Conservation (phyloP, 2,329 filamentous ascomycete genomes). For the Elsinoe fawcettii region DNA sequence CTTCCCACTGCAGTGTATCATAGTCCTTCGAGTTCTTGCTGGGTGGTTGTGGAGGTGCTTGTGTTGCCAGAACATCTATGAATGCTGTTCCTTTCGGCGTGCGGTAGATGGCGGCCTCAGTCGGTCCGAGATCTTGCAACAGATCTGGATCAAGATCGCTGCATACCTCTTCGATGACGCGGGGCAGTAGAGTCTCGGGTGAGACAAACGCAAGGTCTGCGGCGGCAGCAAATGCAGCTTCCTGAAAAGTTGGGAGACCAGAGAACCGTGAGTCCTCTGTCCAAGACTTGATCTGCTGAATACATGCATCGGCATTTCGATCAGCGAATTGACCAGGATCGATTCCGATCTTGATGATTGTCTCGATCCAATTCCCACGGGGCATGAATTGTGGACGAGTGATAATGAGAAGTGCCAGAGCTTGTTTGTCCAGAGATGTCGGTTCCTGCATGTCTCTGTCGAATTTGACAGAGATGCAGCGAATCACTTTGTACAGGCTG, state of each 20-base stretch:
- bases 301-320: conserved; percentile 54
- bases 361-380: conserved; percentile 76
- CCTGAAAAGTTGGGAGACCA: conserved; percentile 45
- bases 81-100: conserved; percentile 84
- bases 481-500: conserved; percentile 55
- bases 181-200: conserved; percentile 69
- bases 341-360: conserved; percentile 68
- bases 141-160: conserved; percentile 64
- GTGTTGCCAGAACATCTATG: conserved; percentile 83
- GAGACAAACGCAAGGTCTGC: conserved; percentile 92
- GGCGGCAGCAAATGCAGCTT: conserved; percentile 73
- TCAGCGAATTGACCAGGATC: conserved; percentile 75
- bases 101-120: conserved; percentile 86
- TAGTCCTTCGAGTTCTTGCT: conserved; percentile 94
- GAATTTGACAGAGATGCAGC: conserved; percentile 55
- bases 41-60: conserved; percentile 59
- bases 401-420: conserved; percentile 69
- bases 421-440: conserved; percentile 56
- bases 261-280: conserved; percentile 31
- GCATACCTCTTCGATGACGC: conserved; percentile 65
- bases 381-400: conserved; percentile 71
- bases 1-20: conserved; percentile 94
- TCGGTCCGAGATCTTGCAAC: conserved; percentile 66
- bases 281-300: conserved; percentile 56
- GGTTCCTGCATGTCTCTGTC: conserved; percentile 35